Evolutionary conservation across 495 filamentous ascomycete genomes (phyloP), one percentile per base, ranked within the genome.

Genomic region (Tuber calosporum): DNA sequence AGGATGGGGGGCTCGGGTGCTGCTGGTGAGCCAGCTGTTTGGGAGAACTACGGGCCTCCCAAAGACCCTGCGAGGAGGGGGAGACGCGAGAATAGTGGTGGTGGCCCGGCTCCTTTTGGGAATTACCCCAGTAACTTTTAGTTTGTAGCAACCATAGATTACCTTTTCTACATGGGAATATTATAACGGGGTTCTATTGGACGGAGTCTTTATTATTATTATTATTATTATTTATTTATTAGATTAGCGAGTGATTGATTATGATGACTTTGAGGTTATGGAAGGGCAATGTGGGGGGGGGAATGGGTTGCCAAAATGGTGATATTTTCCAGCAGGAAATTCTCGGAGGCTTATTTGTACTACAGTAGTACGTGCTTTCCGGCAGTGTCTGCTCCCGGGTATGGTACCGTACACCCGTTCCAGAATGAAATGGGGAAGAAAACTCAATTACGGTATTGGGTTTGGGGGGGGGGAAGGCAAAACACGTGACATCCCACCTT

Each of bases 101-200:
- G 40, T 26, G n/a, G 22, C 34, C 38, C 45, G 48, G 53, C 17
- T 45, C 66, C n/a, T 75, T 75, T 42, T 8, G 42, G 22, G 69
- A 69, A 37, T 73, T 77, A 62, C 45, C 15, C 39, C 43, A 34
- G 48, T 66, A 77, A 73, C 76, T 77, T 72, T 72, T 73, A 77
- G 36, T 76, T 72, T 76, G 36, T 39, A 67, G 22, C 36, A 40
- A n/a, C 41, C 53, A 62, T 62, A 62, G 53, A 62, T 34, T 34
- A 62, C 9, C 53, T 34, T 62, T 62, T 62, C 53, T 34, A 26
- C 53, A 13, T 6, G 26, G 26, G 26, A 62, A 62, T 62, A 62
- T 62, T 17, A 62, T 62, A 62, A 34, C 26, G 53, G 53, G 13
- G 15, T 62, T 62, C 53, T 34, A 34, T 34, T 34, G 53, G 26